Evolutionary conservation across 345 rosid species (phyloP).

Genomic region (Conringia planisiliqua): DNA sequence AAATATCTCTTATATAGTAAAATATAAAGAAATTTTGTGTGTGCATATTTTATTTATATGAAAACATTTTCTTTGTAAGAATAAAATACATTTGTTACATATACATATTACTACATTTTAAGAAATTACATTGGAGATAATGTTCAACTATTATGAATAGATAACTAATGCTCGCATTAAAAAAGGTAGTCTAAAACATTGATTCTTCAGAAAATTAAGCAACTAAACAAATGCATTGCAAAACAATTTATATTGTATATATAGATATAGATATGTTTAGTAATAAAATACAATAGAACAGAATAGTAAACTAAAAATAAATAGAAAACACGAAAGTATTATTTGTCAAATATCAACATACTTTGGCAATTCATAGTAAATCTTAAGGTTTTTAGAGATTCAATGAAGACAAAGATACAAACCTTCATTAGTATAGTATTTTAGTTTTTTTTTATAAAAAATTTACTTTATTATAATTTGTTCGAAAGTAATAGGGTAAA

Average conservation of each 20-base stretch:
- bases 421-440: background rate
- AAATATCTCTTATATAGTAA: background rate
- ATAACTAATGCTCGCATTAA: too few species aligned
- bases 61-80: background rate
- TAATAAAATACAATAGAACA: too few species aligned
- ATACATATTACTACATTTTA: background rate
- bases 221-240: background rate
- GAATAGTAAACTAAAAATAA: background rate
- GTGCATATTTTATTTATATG: background rate
- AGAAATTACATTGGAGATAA: background rate
- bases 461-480: too few species aligned
- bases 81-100: background rate
- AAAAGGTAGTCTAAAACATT: too few species aligned
- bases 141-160: background rate
- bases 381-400: too few species aligned
- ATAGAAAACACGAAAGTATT: too few species aligned
- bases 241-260: background rate
- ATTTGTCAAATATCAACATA: too few species aligned
- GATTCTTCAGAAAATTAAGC: background rate
- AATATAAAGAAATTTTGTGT: background rate
- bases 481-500: background rate
- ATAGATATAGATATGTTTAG: too few species aligned
- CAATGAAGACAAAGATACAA: too few species aligned
- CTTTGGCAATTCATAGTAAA: too few species aligned
- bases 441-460: background rate